Evolutionary conservation across 2,329 filamentous ascomycete species (phyloP).

Genomic region (Talaromyces marneffei): DNA sequence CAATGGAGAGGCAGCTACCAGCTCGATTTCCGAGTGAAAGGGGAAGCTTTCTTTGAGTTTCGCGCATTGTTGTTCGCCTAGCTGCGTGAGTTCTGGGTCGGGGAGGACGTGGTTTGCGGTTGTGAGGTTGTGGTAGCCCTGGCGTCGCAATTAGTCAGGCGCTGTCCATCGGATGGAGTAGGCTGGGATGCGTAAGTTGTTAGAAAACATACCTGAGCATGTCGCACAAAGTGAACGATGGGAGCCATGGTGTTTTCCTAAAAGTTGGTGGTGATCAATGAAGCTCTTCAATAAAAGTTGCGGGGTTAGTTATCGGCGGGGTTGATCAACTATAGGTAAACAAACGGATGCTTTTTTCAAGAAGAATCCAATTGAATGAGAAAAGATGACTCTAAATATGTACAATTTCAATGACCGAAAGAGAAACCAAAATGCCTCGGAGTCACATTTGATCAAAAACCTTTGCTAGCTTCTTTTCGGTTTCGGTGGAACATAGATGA

Average conservation of each 20-base stretch:
- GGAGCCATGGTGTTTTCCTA: constrained; percentile 34
- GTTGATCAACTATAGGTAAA: background rate
- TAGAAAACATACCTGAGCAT: constrained; percentile 40
- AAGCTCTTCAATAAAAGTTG: background rate
- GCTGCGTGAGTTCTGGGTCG: constrained; percentile 72
- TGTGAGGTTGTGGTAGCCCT: constrained; percentile 76
- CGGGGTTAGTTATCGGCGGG: background rate
- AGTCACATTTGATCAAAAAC: background rate
- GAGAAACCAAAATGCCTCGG: background rate
- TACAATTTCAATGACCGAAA: background rate
- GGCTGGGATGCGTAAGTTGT: background rate
- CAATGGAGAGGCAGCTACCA: constrained; percentile 72
- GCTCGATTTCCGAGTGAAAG: constrained; percentile 57
- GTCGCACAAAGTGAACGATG: constrained; percentile 41
- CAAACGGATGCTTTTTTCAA: background rate
- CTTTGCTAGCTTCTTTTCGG: background rate
- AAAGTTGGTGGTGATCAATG: background rate
- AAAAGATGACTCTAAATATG: background rate
- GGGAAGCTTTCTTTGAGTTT: constrained; percentile 59
- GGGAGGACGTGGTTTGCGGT: constrained; percentile 62
- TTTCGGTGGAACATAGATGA: background rate
- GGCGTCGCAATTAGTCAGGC: constrained; percentile 17
- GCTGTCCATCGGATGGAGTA: background rate
- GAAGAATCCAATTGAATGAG: background rate
- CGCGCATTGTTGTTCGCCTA: constrained; percentile 70